Evolutionary conservation across 148 eudicot species (phyloP).

Genomic region (Rhododendron kiyosumense): DNA sequence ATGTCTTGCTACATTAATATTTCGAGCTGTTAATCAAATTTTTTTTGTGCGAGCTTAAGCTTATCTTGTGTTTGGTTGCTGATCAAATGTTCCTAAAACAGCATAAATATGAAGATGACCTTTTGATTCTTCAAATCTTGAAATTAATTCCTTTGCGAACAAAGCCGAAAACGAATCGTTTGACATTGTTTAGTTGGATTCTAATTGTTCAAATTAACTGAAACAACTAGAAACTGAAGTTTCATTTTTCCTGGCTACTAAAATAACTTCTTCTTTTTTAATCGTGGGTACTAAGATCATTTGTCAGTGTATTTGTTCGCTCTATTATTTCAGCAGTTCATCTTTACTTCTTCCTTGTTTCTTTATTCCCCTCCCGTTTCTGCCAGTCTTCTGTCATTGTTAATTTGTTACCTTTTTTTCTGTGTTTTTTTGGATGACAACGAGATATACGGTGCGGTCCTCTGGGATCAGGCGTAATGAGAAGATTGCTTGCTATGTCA

Average conservation of each 20-base stretch:
- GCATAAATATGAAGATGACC: neutral
- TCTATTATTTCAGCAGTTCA: neutral
- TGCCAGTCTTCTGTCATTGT: neutral
- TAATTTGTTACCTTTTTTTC: neutral
- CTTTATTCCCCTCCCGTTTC: neutral
- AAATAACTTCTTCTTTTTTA: neutral
- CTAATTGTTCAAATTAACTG: neutral
- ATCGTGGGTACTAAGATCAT: neutral
- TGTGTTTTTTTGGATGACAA: slow-evolving; percentile 22
- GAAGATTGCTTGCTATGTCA: slow-evolving; percentile 80
- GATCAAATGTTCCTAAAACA: neutral
- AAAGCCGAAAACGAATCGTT: neutral
- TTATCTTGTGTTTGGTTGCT: neutral
- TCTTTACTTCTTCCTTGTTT: neutral
- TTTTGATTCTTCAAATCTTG: neutral
- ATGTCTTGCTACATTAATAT: neutral
- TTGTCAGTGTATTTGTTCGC: neutral
- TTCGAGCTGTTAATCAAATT: too few species aligned
- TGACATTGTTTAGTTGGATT: neutral
- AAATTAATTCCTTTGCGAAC: neutral
- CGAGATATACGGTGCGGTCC: slow-evolving; percentile 70
- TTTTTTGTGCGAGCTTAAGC: neutral
- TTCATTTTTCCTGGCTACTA: neutral
- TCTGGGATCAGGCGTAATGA: slow-evolving; percentile 88
- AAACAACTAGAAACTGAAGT: neutral